Base-by-base conservation (phyloP, 371 early-diverging fungal genomes). In the Lichtheimia ornata region DNA sequence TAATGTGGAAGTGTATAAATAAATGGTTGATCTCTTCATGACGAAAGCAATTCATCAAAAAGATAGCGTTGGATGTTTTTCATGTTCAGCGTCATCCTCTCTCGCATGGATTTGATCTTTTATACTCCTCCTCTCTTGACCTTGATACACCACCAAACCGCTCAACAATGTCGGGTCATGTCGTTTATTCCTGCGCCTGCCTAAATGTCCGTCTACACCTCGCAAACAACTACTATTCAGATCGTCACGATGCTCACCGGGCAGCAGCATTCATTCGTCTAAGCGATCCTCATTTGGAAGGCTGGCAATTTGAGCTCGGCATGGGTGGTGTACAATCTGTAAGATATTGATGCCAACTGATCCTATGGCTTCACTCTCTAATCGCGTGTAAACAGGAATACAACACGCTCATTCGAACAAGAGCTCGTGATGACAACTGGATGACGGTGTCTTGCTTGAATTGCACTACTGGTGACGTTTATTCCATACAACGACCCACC, bases 121-220 rank as follows among this genome's bases (percentile, higher is more conserved):
- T 11, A 35, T 35, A 35, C 35, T 35, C 35, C 35, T 35, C 35
- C 35, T 35, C 35, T 35, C 35, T 35, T 35, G 35, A 35, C 35
- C 35, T 35, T 35, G 35, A 35, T 35, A 35, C 35, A 35, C 35
- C 35, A 35, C 35, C 35, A 47, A 47, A 47, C n/a, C 6, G 5
- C 15, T 47, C n/a, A 17, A n/a, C 47, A 22, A 67, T 67, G 68
- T 67, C 72, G 47, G 77, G 65, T 14, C 73, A 71, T 65, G 65
- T 75, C 54, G 62, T 67, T 11, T 80, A 80, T 60, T 67, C 75
- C 24, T 80, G 80, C 57, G 47, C 59, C 24, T 80, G 80, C 51
- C 59, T 80, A 2, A 80, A 80, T 58, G 59, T 80, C 18, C 67
- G 69, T 41, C 35, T 76, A 2, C 75, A 80, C 43, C 59, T 80